A percentile compares a stretch with the other conserved stretches of the same genome.
phyloP scores from a whole-genome alignment of 768 basidiomycete genomes.

The Lactarius sanguifluus region DNA sequence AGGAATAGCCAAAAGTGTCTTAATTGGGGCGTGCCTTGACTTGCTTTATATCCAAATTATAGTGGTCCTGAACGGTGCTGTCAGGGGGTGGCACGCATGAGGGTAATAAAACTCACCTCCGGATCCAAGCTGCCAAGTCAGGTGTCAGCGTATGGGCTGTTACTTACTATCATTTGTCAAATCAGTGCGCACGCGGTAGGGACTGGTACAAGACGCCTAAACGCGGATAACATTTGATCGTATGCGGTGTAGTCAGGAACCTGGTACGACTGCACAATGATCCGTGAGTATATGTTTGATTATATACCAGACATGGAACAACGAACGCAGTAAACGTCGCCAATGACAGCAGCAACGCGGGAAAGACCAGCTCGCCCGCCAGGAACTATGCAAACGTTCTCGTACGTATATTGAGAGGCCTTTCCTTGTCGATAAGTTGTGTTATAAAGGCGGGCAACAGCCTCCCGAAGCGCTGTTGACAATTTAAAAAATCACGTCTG shows the following conservation, averaged over 20 bases:
- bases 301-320: slow-evolving; percentile 15
- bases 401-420: slow-evolving; percentile 80
- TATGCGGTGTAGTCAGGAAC: slow-evolving; percentile 92
- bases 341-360: slow-evolving; percentile 87
- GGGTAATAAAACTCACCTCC: slow-evolving; percentile 35
- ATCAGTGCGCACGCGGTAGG: slow-evolving; percentile 69
- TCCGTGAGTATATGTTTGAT: slow-evolving; percentile 9
- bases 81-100: slow-evolving; percentile 29
- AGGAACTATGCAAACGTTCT: slow-evolving; percentile 94
- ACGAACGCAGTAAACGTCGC: slow-evolving; percentile 78
- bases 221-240: slow-evolving; percentile 80
- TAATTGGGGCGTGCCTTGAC: slow-evolving; percentile 52
- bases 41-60: slow-evolving; percentile 76
- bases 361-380: slow-evolving; percentile 90
- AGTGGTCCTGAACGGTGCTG: slow-evolving; percentile 50
- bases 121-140: slow-evolving; percentile 35
- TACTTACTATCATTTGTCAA: neutral
- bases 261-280: slow-evolving; percentile 66
- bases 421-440: slow-evolving; percentile 81
- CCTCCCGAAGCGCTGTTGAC: slow-evolving; percentile 71
- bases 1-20: neutral
- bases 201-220: slow-evolving; percentile 87
- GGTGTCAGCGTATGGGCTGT: neutral
- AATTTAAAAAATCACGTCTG: neutral
- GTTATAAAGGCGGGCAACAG: slow-evolving; percentile 90